A percentile compares a stretch with the other conserved stretches of the same genome.
Conservation (phyloP, 83 land plant genomes). For the Diphasiastrum complanatum region DNA sequence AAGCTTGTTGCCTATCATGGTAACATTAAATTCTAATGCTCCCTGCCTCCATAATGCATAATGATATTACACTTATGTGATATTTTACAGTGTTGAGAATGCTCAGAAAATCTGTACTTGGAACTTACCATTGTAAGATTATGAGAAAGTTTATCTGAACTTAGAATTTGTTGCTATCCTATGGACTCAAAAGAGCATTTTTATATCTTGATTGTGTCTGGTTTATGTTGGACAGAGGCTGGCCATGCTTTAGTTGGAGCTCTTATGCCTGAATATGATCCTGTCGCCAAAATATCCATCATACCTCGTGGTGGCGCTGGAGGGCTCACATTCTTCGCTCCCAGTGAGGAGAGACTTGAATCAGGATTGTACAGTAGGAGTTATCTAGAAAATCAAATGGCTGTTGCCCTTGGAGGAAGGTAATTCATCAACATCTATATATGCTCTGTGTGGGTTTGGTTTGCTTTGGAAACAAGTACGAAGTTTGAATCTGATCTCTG, state of each 20-base stretch:
- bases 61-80: too few relatives aligned
- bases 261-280: slow-evolving; percentile 98
- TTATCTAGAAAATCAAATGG: slow-evolving; percentile 99
- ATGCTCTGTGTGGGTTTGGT: neutral
- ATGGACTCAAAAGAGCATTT: neutral
- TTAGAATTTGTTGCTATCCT: too few relatives aligned
- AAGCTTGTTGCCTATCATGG: slow-evolving; percentile 97
- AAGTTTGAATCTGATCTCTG: neutral
- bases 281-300: slow-evolving; percentile 99
- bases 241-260: slow-evolving; percentile 99
- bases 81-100: too few relatives aligned
- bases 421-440: slow-evolving; percentile 14
- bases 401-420: slow-evolving; percentile 99
- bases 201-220: neutral
- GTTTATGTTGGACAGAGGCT: slow-evolving; percentile 60
- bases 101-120: too few relatives aligned
- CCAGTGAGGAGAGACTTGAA: slow-evolving; percentile 98
- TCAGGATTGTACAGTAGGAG: slow-evolving; percentile 95
- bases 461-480: neutral
- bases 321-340: slow-evolving; percentile 98
- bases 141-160: too few relatives aligned
- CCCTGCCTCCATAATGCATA: too few relatives aligned
- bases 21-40: too few relatives aligned
- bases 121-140: too few relatives aligned
- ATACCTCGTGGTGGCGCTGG: slow-evolving; percentile 99